These are phyloP conservation scores for Coemansia sp. DNA, from an alignment of 192 early-diverging fungal genomes.

Conservation along the genomic window DNA sequence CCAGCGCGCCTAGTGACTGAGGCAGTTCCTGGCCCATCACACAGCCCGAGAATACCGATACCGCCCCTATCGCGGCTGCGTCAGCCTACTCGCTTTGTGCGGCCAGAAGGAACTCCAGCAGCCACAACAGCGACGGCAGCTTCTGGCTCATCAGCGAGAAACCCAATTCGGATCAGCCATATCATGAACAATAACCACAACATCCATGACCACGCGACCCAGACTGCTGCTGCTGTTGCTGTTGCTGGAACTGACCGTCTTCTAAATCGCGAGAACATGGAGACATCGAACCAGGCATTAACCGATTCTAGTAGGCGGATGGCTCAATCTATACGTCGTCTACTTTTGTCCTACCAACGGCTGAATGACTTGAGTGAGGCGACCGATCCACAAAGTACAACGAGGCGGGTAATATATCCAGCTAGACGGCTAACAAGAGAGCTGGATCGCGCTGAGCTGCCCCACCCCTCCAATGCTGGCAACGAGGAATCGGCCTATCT, in stretches of 20 bases:
- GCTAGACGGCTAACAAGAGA: neutral
- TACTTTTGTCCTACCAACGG: neutral
- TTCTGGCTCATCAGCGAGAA: neutral
- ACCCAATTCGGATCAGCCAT: slow-evolving; percentile 14
- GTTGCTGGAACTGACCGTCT: neutral
- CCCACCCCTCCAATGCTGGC: neutral
- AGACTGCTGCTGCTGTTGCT: neutral
- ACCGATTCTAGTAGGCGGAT: neutral
- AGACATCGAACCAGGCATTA: neutral
- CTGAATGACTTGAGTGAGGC: neutral
- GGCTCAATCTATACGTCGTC: neutral
- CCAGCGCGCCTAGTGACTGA: neutral
- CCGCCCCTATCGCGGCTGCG: neutral
- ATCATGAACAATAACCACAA: slow-evolving; percentile 2
- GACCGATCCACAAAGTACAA: neutral
- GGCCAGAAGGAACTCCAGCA: neutral
- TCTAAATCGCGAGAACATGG: neutral
- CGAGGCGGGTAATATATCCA: neutral
- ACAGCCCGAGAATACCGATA: neutral
- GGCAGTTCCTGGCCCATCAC: neutral
- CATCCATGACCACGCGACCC: neutral
- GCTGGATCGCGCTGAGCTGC: neutral
- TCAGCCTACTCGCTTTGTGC: slow-evolving; percentile 4
- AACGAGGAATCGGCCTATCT: neutral
- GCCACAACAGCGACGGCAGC: neutral